Conservation (phyloP, 2,329 filamentous ascomycete species). For the Rhexocercosporidium sp. region DNA sequence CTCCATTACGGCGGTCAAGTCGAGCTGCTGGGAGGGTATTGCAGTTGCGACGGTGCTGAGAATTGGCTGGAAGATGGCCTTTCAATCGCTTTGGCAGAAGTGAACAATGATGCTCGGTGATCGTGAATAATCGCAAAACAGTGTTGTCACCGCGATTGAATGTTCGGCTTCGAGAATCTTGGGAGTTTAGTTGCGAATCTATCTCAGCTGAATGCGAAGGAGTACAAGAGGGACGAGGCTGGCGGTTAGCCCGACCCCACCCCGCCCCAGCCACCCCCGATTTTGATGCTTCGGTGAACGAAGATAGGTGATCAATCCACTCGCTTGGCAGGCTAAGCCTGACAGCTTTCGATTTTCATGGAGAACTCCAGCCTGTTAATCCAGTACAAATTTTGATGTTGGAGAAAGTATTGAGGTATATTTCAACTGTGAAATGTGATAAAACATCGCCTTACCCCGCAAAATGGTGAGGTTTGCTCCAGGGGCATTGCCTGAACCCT, state of each 20-base stretch:
- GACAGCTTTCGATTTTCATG: not conserved
- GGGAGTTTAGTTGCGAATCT: not conserved
- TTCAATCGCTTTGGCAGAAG: not conserved
- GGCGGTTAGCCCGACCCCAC: not conserved
- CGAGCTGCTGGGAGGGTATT: no score
- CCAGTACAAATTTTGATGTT: no score
- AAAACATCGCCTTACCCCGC: not conserved
- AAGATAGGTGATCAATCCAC: not conserved
- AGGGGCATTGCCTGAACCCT: not conserved
- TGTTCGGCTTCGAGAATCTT: not conserved
- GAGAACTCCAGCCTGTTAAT: not conserved
- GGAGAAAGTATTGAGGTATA: no score
- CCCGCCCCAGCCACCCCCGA: conserved; percentile 7
- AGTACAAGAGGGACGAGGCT: not conserved
- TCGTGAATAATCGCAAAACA: not conserved
- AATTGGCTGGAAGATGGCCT: not conserved
- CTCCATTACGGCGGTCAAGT: not conserved
- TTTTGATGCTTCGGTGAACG: not conserved
- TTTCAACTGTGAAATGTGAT: not conserved
- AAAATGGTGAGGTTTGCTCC: not conserved
- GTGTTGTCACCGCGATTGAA: not conserved
- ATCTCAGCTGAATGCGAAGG: not conserved
- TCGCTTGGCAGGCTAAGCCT: not conserved
- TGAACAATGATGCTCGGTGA: not conserved
- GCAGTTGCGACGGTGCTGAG: not conserved